Evolutionary conservation across 345 rosid species (phyloP).

Genomic region (Balakata baccata): DNA sequence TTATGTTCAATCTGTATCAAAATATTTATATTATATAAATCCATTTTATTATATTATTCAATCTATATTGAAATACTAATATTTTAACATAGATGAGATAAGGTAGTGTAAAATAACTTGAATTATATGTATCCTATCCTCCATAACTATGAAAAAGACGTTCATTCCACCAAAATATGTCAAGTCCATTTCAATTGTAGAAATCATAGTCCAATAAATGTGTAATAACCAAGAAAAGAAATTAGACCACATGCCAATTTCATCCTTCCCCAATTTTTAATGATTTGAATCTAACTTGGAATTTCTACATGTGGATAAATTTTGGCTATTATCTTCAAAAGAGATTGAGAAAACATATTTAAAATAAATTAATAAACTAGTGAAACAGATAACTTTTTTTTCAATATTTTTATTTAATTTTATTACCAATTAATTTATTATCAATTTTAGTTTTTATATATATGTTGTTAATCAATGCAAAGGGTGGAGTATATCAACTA

Average conservation of each 20-base stretch:
- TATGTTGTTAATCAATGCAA: no score
- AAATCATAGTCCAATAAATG: neutral
- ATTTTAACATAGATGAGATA: no score
- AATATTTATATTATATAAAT: no score
- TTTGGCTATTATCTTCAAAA: neutral
- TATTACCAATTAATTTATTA: no score
- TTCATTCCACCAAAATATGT: neutral
- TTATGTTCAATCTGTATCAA: no score
- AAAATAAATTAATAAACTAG: neutral
- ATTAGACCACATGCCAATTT: conserved; percentile 10
- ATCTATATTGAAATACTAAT: no score
- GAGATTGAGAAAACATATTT: neutral
- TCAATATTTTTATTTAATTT: no score
- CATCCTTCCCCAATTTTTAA: neutral
- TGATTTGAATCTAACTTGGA: neutral
- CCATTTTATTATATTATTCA: no score
- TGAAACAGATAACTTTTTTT: neutral
- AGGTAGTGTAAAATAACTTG: no score
- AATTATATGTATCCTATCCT: no score
- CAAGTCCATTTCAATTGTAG: neutral
- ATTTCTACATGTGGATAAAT: neutral
- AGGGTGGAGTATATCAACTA: no score
- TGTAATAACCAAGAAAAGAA: neutral
- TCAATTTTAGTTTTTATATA: no score
- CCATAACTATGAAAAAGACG: neutral